Base-by-base conservation (phyloP, 2,329 filamentous ascomycete species). In the Chaetoscypha palmicola region DNA sequence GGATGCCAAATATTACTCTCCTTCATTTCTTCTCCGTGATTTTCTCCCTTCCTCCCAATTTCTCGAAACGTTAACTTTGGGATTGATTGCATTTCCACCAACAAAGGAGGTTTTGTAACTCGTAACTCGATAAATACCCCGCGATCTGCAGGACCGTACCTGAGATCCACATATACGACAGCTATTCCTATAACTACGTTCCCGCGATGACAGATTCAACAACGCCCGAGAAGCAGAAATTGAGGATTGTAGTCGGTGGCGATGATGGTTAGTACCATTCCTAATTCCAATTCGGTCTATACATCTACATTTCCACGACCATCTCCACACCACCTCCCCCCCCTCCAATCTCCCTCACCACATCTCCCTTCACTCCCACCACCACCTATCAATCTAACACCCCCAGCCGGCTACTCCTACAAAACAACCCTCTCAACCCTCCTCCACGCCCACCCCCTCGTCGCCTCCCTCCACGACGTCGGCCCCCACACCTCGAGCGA, bases 391-490 rank as follows among this genome's bases (percentile, higher is more conserved):
- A 23, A 32, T 12, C 17, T 31, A 19, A 28, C 19, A 16, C 31
- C 11, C 28, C 10, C 37, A 54, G 57, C 57, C 17, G 87, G 87
- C 61, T 74, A 84, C 58, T 69, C 67, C 54, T 92, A 92, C 76
- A 92, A 91, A 66, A 77, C 81, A 62, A 76, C 78, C 54, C 81
- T 94, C 68, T 86, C 86, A 62, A 70, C 73, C 41, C 81, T 87
- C 59, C 77, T 94, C 48, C 72, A 81, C 53, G 70, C 75, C 37
- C 77, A 85, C 65, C 66, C 75, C 2, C 77, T 80, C 49, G 84
- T 94, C 51, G 66, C 71, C 44, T 72, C 76, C 49, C 72, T 92
- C 51, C 72, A 76, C 49, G 87, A 94, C 59, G 84, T 92, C 38
- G 87, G 87, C 55, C 56, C 86, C 52, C 69, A 77, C 55, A 69